Percentiles rank a stretch among this genome's conserved stretches.
These are phyloP conservation scores for Colletotrichum chrysophilum DNA, from an alignment of 2,329 filamentous ascomycete species.

Conservation along the genomic window DNA sequence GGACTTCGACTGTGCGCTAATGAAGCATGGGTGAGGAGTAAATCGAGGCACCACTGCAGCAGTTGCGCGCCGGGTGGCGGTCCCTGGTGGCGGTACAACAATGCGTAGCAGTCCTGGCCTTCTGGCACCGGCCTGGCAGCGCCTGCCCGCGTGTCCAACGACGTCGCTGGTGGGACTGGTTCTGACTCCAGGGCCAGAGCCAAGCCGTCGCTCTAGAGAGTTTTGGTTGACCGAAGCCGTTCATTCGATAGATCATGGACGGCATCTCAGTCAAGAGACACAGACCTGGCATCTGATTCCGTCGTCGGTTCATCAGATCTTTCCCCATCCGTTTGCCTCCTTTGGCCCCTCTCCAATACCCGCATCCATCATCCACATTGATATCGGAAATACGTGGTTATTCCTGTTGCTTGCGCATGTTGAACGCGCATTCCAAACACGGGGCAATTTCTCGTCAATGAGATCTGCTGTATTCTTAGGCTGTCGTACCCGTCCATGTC, in stretches of 20 bases:
- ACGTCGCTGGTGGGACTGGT: constrained; percentile 8
- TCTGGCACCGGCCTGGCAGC: constrained; percentile 1
- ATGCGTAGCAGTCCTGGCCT: neutral
- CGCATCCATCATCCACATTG: neutral
- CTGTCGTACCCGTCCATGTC: constrained; percentile 7
- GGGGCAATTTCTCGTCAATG: neutral
- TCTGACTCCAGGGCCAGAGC: neutral
- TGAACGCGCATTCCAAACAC: neutral
- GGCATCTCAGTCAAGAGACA: neutral
- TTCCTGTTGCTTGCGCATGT: neutral
- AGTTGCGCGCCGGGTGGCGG: neutral
- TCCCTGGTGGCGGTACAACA: neutral
- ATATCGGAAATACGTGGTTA: neutral
- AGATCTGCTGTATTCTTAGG: neutral
- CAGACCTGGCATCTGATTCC: neutral
- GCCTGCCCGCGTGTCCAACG: constrained; percentile 15
- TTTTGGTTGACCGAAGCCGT: neutral
- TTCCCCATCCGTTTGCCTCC: constrained; percentile 13
- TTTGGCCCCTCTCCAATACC: neutral
- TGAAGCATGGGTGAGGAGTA: constrained; percentile 3
- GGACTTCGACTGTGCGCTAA: constrained; percentile 3
- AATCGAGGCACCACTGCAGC: constrained; percentile 5
- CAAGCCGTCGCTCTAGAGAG: neutral
- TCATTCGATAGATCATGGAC: neutral
- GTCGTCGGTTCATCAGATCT: constrained; percentile 13